Evolutionary conservation across 2,329 filamentous ascomycete genomes (phyloP).

Genomic region (Botryotinia calthae): DNA sequence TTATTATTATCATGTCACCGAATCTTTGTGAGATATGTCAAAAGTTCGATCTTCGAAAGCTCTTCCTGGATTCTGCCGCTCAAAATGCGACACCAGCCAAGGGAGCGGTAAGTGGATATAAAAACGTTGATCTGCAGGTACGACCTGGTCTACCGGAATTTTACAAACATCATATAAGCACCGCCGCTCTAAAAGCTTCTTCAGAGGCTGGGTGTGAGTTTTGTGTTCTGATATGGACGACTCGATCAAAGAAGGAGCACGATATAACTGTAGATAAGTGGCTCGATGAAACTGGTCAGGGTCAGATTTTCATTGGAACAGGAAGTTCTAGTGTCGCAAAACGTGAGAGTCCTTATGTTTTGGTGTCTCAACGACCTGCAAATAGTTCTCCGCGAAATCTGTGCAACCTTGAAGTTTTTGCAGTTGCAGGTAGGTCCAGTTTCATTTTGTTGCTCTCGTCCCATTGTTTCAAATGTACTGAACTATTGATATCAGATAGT

Average conservation of each 20-base stretch:
- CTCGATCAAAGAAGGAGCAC: conserved; percentile 2
- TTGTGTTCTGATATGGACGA: conserved; percentile 10
- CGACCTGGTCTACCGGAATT: conserved; percentile 18
- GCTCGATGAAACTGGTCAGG: conserved; percentile 14
- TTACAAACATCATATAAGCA: conserved; percentile 10
- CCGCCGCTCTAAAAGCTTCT: conserved; percentile 2
- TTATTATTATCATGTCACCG: background rate
- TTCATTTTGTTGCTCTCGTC: background rate
- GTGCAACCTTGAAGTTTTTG: conserved; percentile 17
- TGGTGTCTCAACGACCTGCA: conserved; percentile 16
- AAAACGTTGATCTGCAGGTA: conserved; percentile 12
- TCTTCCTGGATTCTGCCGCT: conserved; percentile 14
- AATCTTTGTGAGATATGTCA: conserved; percentile 14
- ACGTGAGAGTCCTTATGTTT: conserved; percentile 13
- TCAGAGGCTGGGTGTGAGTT: conserved; percentile 4
- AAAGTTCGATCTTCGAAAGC: conserved; percentile 9
- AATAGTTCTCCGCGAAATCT: conserved; percentile 7
- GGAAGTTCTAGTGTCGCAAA: conserved; percentile 19
- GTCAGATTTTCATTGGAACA: conserved; percentile 20
- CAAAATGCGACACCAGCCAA: conserved; percentile 2
- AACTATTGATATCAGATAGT: background rate
- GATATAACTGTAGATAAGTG: conserved; percentile 2
- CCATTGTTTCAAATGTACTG: background rate
- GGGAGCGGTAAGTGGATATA: conserved; percentile 15
- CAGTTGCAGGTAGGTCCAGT: background rate